Conservation (phyloP, 2,329 filamentous ascomycete species). For the Aspergillus ochraceus region DNA sequence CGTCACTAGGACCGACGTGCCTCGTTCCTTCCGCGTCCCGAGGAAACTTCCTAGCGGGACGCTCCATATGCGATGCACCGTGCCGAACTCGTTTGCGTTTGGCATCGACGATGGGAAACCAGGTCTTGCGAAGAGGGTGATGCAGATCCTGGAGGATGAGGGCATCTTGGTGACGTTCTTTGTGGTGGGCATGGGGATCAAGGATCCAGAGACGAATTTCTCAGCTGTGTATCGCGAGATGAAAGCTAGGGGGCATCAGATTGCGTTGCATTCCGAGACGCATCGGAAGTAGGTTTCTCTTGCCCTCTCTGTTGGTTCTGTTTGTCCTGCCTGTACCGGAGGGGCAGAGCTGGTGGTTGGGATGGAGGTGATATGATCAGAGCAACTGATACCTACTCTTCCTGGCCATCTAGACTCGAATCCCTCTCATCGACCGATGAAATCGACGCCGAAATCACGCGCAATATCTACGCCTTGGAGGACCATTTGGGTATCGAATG, state of each 20-base stretch:
- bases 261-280: constrained; percentile 67
- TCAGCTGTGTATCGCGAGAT: constrained; percentile 65
- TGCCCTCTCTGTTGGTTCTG: no score
- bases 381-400: constrained; percentile 1
- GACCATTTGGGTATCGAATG: constrained; percentile 34
- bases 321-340: background rate
- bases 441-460: constrained; percentile 40
- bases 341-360: no score
- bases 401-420: constrained; percentile 34
- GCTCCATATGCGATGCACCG: constrained; percentile 63
- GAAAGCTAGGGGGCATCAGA: constrained; percentile 63
- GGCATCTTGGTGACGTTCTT: constrained; percentile 69
- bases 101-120: constrained; percentile 70
- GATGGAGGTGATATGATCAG: no score
- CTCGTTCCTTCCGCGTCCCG: constrained; percentile 49
- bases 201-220: constrained; percentile 61
- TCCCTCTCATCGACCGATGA: constrained; percentile 28
- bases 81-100: constrained; percentile 70
- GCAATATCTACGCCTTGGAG: constrained; percentile 33
- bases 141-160: constrained; percentile 62
- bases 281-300: constrained; percentile 56
- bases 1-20: background rate
- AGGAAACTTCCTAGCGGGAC: constrained; percentile 62
- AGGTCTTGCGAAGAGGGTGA: constrained; percentile 58
- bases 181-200: constrained; percentile 64